Percentiles rank a stretch among this genome's conserved stretches.
These are phyloP conservation scores for Moesziomyces sp. DNA, from an alignment of 1,284 basidiomycete genomes.

Conservation along the genomic window DNA sequence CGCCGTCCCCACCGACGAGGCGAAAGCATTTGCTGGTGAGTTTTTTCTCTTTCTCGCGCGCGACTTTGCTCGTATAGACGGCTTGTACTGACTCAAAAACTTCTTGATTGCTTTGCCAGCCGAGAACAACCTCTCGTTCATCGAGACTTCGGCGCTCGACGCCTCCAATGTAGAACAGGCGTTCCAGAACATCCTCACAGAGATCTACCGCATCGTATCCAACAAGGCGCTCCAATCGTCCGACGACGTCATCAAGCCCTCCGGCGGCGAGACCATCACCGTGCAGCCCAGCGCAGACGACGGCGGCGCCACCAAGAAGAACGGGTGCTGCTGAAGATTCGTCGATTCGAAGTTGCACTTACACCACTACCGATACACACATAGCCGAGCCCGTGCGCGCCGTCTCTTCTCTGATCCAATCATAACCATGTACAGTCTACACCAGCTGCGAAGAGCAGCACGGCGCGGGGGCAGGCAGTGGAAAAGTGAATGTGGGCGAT, in stretches of 20 bases:
- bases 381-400: too few species aligned
- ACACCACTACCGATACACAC: neutral
- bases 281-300: conserved; percentile 67
- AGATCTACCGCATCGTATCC: conserved; percentile 68
- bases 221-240: conserved; percentile 68
- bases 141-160: conserved; percentile 99
- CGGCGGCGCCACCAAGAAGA: conserved; percentile 66
- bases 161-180: conserved; percentile 92
- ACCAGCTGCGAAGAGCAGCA: too few species aligned
- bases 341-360: too few species aligned
- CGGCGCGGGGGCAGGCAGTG: too few species aligned
- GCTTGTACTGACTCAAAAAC: too few species aligned
- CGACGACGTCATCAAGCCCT: conserved; percentile 67
- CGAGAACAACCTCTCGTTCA: conserved; percentile 84
- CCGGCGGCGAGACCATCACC: conserved; percentile 67
- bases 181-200: conserved; percentile 94
- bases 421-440: too few species aligned
- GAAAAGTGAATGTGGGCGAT: too few species aligned
- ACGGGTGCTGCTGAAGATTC: conserved; percentile 64
- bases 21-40: conserved; percentile 66
- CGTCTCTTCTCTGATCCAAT: too few species aligned
- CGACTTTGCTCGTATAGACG: neutral
- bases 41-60: neutral
- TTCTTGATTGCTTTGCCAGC: conserved; percentile 67
- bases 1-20: conserved; percentile 88